Evolutionary conservation across 345 rosid genomes (phyloP).

Genomic region (Gossypium rotundifolium): DNA sequence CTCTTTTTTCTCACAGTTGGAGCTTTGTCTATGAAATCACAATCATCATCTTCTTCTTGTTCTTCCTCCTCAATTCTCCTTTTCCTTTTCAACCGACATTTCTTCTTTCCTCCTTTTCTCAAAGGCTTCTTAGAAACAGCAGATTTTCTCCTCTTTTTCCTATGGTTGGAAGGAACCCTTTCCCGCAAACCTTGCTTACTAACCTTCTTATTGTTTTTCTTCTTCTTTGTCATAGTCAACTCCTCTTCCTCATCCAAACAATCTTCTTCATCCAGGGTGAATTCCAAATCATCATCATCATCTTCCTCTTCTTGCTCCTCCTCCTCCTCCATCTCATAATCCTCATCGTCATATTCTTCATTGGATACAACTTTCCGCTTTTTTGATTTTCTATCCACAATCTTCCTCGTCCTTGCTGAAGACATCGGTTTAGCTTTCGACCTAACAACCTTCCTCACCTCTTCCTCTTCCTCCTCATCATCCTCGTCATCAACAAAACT

Average conservation of each 20-base stretch:
- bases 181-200: constrained; percentile 28
- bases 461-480: constrained; percentile 11
- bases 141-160: constrained; percentile 39
- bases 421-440: constrained; percentile 23
- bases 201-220: constrained; percentile 29
- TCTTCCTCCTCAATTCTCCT: constrained; percentile 28
- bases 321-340: not conserved
- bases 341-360: not conserved
- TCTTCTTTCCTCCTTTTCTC: constrained; percentile 39
- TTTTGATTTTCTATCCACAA: not conserved
- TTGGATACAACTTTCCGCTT: not conserved
- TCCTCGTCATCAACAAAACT: constrained; percentile 14
- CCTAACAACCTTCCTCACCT: constrained; percentile 37
- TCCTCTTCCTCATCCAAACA: constrained; percentile 69
- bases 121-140: constrained; percentile 32
- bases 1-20: constrained; percentile 35
- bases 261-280: constrained; percentile 58
- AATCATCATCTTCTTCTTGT: constrained; percentile 34
- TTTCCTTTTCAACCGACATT: constrained; percentile 38
- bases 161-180: constrained; percentile 29
- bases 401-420: not conserved
- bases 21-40: constrained; percentile 38
- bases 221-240: constrained; percentile 26
- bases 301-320: not conserved
- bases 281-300: constrained; percentile 34